A percentile compares a stretch with the other conserved stretches of the same genome.
Conservation (phyloP, 345 rosid genomes). For the Xanthoceras sorbifolium region DNA sequence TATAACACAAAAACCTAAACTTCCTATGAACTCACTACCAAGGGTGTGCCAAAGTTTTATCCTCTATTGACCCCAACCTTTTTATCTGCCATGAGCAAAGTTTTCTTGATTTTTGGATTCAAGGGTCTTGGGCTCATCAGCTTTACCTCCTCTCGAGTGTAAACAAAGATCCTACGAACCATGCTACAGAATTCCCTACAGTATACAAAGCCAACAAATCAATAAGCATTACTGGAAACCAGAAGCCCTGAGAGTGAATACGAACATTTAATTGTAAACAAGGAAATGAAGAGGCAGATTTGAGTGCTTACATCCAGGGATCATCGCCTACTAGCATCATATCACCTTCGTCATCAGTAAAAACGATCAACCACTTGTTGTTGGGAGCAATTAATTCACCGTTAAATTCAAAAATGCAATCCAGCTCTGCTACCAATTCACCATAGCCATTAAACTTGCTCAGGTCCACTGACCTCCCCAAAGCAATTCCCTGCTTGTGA, state of each 20-base stretch:
- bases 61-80: background rate
- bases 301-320: conserved; percentile 56
- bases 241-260: background rate
- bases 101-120: conserved; percentile 30
- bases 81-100: conserved; percentile 3
- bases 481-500: conserved; percentile 55
- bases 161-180: conserved; percentile 51
- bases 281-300: background rate
- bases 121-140: conserved; percentile 41
- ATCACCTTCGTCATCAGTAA: conserved; percentile 57
- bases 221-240: background rate
- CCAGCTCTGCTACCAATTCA: conserved; percentile 53
- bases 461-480: conserved; percentile 61
- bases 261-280: background rate
- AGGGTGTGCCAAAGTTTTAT: background rate
- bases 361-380: conserved; percentile 53
- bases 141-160: conserved; percentile 53
- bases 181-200: conserved; percentile 59
- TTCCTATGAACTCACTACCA: background rate
- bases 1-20: background rate
- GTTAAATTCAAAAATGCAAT: conserved; percentile 50
- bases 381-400: conserved; percentile 46
- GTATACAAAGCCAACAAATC: background rate
- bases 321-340: conserved; percentile 69
- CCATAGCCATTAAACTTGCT: conserved; percentile 44